Base-by-base conservation (phyloP, 768 basidiomycete genomes). In the Saitozyma sp. region DNA sequence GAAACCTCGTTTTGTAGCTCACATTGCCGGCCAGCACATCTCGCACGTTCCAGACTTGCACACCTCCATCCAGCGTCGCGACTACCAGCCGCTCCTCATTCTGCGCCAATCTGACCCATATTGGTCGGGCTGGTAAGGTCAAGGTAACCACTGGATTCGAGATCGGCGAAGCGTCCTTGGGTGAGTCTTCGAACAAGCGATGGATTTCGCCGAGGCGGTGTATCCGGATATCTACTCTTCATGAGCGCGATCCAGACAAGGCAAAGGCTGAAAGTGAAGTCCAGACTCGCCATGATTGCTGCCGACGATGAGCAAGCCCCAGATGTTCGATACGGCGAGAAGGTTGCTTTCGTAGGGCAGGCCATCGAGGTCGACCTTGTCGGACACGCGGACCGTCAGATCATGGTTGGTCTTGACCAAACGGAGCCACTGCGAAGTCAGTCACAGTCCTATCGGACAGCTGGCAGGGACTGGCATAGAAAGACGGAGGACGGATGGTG, bases 371-470 rank as follows among this genome's bases (percentile, higher is more conserved):
- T 71, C 62, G 10, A 74, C 54, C 19, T 65, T 65, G 11, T 75
- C 75, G 1, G 73, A 59, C 7, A 79, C 71, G 29, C 74, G 65
- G 11, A 79, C 74, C 43, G 70, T 63, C 37, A 75, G 73, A 67
- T 77, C 78, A 37, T 73, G 64, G 53, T 76, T 76, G 13, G 78
- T 71, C 58, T 71, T 76, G 61, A 72, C 64, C 0, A 79, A 65
- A 41, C 61, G 46, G 20, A 79, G 55, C 76, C 76, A 79, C 76
- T 79, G 56, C 29, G 16, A 50, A 29, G 20, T 49, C 29, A 52
- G 45, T 29, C 10, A 16, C 16, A 5, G 29, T 5, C 5, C 29
- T 29, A 29, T 29, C 29, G 29, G 29, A 29, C 29, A 29, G 5
- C 29, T 29, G 29, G 29, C 29, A 29, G 2, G 2, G 56, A 11